These are phyloP conservation scores for Grigorovia jiainica DNA, from an alignment of 805 yeast genomes.

Conservation along the genomic window DNA sequence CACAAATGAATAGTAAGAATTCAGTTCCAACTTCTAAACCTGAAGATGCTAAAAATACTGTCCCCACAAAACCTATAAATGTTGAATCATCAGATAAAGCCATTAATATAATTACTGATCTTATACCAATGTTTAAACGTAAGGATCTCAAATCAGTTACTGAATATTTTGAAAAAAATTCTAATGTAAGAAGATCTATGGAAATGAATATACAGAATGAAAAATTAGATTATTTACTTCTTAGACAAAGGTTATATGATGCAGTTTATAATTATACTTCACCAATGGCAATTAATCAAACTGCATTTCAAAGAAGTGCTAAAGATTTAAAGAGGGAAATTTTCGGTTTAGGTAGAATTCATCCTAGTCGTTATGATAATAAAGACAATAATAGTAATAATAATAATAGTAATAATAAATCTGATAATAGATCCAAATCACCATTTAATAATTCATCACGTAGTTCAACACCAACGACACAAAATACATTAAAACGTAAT, in stretches of 20 bases:
- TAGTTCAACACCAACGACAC: neutral
- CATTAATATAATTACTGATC: neutral
- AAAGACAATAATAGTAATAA: neutral
- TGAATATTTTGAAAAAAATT: too few relatives aligned
- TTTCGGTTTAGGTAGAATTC: too few relatives aligned
- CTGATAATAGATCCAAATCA: neutral
- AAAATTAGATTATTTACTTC: too few relatives aligned
- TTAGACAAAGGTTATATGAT: too few relatives aligned
- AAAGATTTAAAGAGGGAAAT: too few relatives aligned
- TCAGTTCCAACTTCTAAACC: neutral
- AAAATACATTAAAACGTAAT: neutral
- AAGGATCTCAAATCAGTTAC: too few relatives aligned
- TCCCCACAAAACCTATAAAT: neutral
- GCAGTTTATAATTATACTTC: too few relatives aligned
- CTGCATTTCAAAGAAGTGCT: too few relatives aligned
- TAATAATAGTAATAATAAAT: neutral
- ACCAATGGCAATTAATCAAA: neutral
- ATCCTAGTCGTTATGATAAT: slow-evolving; percentile 2
- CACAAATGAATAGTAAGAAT: too few relatives aligned
- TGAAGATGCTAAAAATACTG: too few relatives aligned
- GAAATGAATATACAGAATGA: too few relatives aligned
- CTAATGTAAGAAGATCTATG: neutral
- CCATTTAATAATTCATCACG: neutral
- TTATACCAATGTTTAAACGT: too few relatives aligned
- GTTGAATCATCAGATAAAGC: neutral